Base-by-base conservation (phyloP, 2,329 filamentous ascomycete species). In the Aspergillus fumigatus region DNA sequence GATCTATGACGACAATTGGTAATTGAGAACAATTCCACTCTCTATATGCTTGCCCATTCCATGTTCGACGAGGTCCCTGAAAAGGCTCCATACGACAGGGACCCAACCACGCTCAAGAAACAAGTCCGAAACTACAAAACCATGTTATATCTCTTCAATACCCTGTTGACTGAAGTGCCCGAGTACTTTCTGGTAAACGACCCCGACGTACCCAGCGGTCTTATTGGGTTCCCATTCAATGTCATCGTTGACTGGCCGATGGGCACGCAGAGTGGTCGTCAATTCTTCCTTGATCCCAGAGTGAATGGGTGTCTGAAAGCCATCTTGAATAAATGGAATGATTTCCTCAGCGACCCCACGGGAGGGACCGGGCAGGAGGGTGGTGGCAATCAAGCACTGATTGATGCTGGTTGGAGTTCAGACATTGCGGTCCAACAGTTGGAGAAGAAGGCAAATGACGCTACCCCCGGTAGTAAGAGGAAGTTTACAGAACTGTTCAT, bases 51-150 rank as follows among this genome's bases (percentile, higher is more conserved):
- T 9, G 55, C 55, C 17, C 27, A 41, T 35, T 48, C 47, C 19
- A 57, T 57, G 55, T 57, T 57, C 14, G 55, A 57, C 14, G 55
- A 57, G 38, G 19, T 57, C 11, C 55, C 55, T 7, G 48, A 53
- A 10, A 57, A 54, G 25, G 43, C 55, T 8, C 55, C 55, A 21
- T 57, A 57, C 14, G 55, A 57, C 38, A 48, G 48, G n/a, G 55
- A 57, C n/a, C 55, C 55, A 9, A 57, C 51, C 9, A 49, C 51
- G 7, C 52, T 54, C 9, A 53, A 14, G 43, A 57, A 57, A 47
- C 55, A 57, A 23, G 45, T 57, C 25, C 55, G 55, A 5, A 57
- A 43, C 26, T 57, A 57, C 47, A 50, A 50, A 5, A 50, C 51
- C 27, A 57, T 57, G 55, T 26, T 57, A 14, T 53, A 57, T 11